A percentile compares a stretch with the other conserved stretches of the same genome.
These are phyloP conservation scores for Lipomyces chichibuensis DNA, from an alignment of 805 yeast species.

Conservation along the genomic window DNA sequence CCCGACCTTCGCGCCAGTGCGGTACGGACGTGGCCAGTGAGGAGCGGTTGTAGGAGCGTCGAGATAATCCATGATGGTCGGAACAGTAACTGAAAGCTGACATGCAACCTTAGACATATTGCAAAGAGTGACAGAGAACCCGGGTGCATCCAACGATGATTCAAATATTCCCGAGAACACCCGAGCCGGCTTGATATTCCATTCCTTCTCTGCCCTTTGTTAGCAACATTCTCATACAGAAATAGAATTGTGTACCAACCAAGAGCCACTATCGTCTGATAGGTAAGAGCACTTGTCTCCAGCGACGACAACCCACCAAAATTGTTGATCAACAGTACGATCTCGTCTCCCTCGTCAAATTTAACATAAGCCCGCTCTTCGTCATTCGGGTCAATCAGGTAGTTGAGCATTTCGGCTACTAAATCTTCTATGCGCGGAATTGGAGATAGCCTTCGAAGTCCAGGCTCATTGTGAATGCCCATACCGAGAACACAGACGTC, in stretches of 20 bases:
- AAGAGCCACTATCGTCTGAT: conserved; percentile 19
- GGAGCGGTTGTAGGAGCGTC: conserved; percentile 34
- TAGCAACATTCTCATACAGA: neutral
- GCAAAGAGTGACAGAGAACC: conserved; percentile 80
- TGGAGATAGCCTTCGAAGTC: conserved; percentile 64
- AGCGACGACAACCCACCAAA: conserved; percentile 86
- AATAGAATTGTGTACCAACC: neutral
- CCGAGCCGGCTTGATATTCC: conserved; percentile 65
- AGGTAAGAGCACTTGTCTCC: conserved; percentile 60
- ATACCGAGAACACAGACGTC: conserved; percentile 85
- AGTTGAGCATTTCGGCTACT: conserved; percentile 59
- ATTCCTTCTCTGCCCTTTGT: conserved; percentile 58
- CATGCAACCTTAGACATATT: conserved; percentile 54
- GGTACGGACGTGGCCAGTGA: conserved; percentile 28
- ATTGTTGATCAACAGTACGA: conserved; percentile 74
- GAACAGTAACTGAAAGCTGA: conserved; percentile 2
- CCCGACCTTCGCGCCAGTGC: neutral
- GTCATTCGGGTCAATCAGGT: conserved; percentile 65
- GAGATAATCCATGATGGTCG: conserved; percentile 20
- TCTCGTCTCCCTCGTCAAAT: conserved; percentile 65
- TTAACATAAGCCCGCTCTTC: conserved; percentile 79
- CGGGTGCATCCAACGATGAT: conserved; percentile 92
- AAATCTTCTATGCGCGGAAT: conserved; percentile 72
- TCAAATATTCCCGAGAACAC: conserved; percentile 76
- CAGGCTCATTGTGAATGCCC: conserved; percentile 97